phyloP scores from a whole-genome alignment of 805 yeast species.

The Spathaspora passalidarum region DNA sequence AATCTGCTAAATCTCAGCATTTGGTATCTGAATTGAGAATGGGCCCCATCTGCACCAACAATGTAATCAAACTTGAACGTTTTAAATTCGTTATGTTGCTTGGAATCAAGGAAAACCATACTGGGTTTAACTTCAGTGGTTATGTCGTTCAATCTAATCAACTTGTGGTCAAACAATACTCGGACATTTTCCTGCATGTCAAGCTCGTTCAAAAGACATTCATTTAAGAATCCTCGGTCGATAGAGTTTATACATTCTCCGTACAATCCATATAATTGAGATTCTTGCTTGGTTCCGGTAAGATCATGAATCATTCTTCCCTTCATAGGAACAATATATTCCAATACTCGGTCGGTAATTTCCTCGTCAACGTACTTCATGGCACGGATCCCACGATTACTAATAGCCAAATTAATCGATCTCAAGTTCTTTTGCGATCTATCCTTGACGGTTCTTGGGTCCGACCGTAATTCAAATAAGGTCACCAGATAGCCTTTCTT shows the following conservation, averaged over 20 bases:
- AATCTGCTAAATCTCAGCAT: slow-evolving; percentile 65
- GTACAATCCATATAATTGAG: slow-evolving; percentile 74
- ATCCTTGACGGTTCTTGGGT: slow-evolving; percentile 46
- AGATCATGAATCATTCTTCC: slow-evolving; percentile 87
- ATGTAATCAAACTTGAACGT: slow-evolving; percentile 50
- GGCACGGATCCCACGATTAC: slow-evolving; percentile 77
- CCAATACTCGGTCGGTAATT: slow-evolving; percentile 54
- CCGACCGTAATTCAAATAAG: slow-evolving; percentile 67
- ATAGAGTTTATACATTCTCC: slow-evolving; percentile 87
- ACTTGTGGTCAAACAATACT: slow-evolving; percentile 54
- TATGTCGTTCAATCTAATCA: slow-evolving; percentile 38
- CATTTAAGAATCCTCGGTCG: slow-evolving; percentile 70
- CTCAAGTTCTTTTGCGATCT: slow-evolving; percentile 41
- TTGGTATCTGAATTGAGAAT: slow-evolving; percentile 67
- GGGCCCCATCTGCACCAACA: slow-evolving; percentile 86
- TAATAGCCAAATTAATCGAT: slow-evolving; percentile 86
- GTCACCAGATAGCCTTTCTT: slow-evolving; percentile 70
- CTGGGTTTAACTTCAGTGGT: slow-evolving; percentile 15
- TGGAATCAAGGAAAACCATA: slow-evolving; percentile 20
- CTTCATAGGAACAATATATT: slow-evolving; percentile 74
- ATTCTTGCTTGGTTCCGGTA: slow-evolving; percentile 53
- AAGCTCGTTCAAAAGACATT: slow-evolving; percentile 60
- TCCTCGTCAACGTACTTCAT: slow-evolving; percentile 57
- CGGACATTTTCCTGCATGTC: slow-evolving; percentile 36
- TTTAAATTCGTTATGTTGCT: slow-evolving; percentile 15